Percentiles rank a stretch among this genome's conserved stretches.
phyloP scores from a whole-genome alignment of 345 rosid genomes.

The Eucalyptus marginata region DNA sequence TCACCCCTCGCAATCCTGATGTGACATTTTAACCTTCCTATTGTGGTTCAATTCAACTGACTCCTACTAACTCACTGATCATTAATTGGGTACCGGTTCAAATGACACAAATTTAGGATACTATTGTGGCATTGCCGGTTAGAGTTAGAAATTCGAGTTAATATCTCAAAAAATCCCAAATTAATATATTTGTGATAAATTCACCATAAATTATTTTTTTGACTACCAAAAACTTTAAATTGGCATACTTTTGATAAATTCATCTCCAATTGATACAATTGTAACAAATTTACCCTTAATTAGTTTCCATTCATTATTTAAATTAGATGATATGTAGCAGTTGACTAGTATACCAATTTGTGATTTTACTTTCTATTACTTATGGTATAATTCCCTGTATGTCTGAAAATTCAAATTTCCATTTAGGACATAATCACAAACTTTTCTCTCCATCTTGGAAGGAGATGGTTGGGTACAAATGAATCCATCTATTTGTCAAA shows the following conservation, averaged over 20 bases:
- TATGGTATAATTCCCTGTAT: neutral
- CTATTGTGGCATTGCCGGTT: neutral
- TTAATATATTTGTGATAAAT: no score
- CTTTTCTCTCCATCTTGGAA: neutral
- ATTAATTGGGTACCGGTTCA: neutral
- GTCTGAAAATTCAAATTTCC: neutral
- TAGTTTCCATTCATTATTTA: no score
- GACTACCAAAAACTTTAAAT: no score
- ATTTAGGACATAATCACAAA: neutral
- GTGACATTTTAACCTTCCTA: neutral
- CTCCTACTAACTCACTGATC: neutral
- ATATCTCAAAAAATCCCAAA: no score
- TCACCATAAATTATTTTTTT: no score
- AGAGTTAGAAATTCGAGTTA: neutral
- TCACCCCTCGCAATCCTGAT: neutral
- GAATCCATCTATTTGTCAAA: neutral
- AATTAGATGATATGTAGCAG: no score
- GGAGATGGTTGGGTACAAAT: neutral
- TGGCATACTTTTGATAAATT: no score
- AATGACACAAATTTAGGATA: neutral
- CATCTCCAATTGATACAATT: accelerated
- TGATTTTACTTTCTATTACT: neutral
- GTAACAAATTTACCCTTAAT: no score
- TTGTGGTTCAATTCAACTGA: neutral
- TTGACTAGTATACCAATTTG: no score